These are phyloP conservation scores for Viridothelium virens DNA, from an alignment of 495 filamentous ascomycete species.

Conservation along the genomic window DNA sequence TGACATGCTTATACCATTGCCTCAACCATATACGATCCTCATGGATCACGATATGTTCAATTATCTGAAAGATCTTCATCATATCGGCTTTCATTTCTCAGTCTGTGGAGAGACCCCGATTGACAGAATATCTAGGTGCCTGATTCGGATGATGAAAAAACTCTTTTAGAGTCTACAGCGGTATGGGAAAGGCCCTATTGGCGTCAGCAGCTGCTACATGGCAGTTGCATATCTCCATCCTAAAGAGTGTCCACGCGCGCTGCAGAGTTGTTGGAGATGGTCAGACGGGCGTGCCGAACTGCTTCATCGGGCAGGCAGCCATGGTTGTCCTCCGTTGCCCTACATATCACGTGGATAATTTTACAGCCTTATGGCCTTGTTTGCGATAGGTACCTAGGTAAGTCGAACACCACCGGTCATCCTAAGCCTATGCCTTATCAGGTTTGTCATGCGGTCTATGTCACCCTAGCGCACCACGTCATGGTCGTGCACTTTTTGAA, in stretches of 20 bases:
- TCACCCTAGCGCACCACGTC: background rate
- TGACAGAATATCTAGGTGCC: too few species aligned
- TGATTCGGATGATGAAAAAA: too few species aligned
- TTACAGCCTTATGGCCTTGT: background rate
- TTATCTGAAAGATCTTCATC: too few species aligned
- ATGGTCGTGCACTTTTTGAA: too few species aligned
- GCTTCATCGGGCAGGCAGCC: background rate
- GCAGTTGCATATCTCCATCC: background rate
- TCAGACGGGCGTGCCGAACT: background rate
- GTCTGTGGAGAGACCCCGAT: too few species aligned
- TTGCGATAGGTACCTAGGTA: background rate
- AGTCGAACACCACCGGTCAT: background rate
- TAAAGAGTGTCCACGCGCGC: background rate
- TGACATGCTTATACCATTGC: background rate
- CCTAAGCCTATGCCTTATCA: background rate
- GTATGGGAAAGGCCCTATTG: background rate
- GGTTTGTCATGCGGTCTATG: background rate
- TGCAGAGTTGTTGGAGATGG: background rate
- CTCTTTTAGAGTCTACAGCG: too few species aligned
- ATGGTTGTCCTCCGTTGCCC: background rate
- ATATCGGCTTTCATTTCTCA: too few species aligned
- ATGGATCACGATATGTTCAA: background rate
- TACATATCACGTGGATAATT: background rate
- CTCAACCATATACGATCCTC: background rate
- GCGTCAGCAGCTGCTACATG: background rate